Conservation (phyloP, 805 yeast species). For the Saturnispora saitoi region DNA sequence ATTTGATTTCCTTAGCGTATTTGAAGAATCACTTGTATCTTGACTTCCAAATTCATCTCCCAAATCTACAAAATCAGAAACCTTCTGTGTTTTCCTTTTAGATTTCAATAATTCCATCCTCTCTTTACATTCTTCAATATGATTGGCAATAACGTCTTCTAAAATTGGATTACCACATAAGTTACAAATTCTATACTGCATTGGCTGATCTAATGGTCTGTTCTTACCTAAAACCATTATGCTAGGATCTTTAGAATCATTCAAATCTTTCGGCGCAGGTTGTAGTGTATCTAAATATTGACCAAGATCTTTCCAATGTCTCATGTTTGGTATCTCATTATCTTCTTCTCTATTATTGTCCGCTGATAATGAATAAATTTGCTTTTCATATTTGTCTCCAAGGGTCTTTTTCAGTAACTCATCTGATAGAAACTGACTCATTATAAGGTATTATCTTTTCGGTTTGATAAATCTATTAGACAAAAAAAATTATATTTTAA, state of each 20-base stretch:
- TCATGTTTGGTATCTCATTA: constrained; percentile 15
- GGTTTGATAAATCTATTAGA: background rate
- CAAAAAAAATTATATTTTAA: background rate
- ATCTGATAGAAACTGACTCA: constrained; percentile 13
- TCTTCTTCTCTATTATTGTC: constrained; percentile 10
- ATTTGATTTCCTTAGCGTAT: background rate
- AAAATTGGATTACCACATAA: constrained; percentile 39
- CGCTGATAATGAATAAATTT: constrained; percentile 10
- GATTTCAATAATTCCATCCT: constrained; percentile 18
- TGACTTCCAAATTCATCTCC: background rate
- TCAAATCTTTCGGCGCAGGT: constrained; percentile 11
- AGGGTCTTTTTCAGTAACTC: constrained; percentile 20
- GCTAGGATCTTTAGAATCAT: constrained; percentile 4
- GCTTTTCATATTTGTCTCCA: constrained; percentile 20
- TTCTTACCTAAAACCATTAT: constrained; percentile 7
- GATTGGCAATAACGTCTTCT: constrained; percentile 30
- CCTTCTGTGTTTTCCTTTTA: constrained; percentile 6
- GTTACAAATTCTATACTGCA: constrained; percentile 40
- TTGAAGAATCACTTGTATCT: background rate
- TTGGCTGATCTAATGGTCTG: constrained; percentile 32
- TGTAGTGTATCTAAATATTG: constrained; percentile 26
- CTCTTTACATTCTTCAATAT: constrained; percentile 33
- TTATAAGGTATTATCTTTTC: background rate
- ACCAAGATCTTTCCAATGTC: constrained; percentile 32
- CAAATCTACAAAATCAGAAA: background rate